A percentile compares a stretch with the other conserved stretches of the same genome.
phyloP scores from a whole-genome alignment of 2,329 filamentous ascomycete species.

The Microsporum ferrugineum region DNA sequence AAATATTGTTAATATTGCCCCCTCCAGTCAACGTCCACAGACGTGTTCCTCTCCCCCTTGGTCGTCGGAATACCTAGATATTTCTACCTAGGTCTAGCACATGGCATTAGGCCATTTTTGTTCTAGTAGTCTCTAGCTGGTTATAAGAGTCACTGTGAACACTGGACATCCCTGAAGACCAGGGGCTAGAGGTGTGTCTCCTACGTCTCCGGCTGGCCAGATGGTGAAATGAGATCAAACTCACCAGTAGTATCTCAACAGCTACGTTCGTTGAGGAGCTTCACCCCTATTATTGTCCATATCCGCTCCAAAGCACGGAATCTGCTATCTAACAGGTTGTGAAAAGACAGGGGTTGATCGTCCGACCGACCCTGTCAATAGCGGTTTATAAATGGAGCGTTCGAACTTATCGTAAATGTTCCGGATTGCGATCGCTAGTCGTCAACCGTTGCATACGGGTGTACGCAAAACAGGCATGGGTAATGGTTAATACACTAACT shows the following conservation, averaged over 20 bases:
- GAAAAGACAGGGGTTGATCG: not conserved
- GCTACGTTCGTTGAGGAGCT: not conserved
- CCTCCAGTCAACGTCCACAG: too few species aligned
- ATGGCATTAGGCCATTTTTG: too few species aligned
- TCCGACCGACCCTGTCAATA: not conserved
- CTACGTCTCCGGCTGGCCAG: too few species aligned
- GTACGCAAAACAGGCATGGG: not conserved
- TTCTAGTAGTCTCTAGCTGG: too few species aligned
- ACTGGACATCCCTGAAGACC: too few species aligned
- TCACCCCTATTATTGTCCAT: not conserved
- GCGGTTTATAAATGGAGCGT: not conserved
- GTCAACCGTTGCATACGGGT: not conserved
- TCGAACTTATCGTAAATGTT: not conserved
- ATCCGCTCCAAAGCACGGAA: not conserved
- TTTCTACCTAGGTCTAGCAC: too few species aligned
- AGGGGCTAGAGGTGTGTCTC: too few species aligned
- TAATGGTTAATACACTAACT: not conserved
- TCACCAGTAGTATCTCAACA: not conserved
- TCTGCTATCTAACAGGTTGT: constrained; percentile 1
- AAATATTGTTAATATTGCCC: too few species aligned
- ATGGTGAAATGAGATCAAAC: too few species aligned
- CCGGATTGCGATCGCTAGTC: not conserved
- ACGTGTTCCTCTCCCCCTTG: too few species aligned
- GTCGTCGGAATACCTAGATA: too few species aligned
- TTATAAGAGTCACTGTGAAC: too few species aligned